Evolutionary conservation across 1,284 basidiomycete genomes (phyloP).

Genomic region (Pterula multifida): DNA sequence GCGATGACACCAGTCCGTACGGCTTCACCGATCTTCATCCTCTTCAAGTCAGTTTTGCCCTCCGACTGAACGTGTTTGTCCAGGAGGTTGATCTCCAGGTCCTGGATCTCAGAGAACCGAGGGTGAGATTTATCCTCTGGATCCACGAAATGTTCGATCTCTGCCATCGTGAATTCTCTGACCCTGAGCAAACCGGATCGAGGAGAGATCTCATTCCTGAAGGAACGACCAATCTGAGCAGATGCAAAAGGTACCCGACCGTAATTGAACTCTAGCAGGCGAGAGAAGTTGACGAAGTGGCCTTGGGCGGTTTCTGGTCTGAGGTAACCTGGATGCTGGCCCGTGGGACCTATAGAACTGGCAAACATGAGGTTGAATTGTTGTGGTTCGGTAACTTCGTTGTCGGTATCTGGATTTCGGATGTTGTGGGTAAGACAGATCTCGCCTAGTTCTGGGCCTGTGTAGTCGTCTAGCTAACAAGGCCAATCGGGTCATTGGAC

Average conservation of each 20-base stretch:
- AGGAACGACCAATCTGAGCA: constrained; percentile 92
- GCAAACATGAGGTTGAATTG: constrained; percentile 99
- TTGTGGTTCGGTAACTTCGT: constrained; percentile 86
- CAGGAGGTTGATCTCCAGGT: constrained; percentile 69
- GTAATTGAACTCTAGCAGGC: constrained; percentile 97
- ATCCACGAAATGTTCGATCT: constrained; percentile 99
- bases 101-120: constrained; percentile 73
- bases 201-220: constrained; percentile 98
- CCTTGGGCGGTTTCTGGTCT: constrained; percentile 98
- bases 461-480: constrained; percentile 86
- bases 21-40: constrained; percentile 81
- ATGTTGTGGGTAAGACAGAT: constrained; percentile 80
- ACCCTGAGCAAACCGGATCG: constrained; percentile 93
- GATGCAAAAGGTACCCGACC: constrained; percentile 93
- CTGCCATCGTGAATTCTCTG: constrained; percentile 98
- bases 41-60: constrained; percentile 43
- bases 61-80: constrained; percentile 75
- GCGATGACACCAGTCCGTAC: constrained; percentile 50
- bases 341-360: constrained; percentile 94
- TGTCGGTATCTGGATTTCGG: constrained; percentile 85
- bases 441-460: constrained; percentile 80
- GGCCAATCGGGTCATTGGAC: constrained; percentile 3
- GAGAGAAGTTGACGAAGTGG: constrained; percentile 98
- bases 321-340: constrained; percentile 92
- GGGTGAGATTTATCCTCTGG: constrained; percentile 86